Evolutionary conservation across 148 eudicot species (phyloP), one percentile per base, ranked within the genome.

Genomic region (Rhododendron henanense): DNA sequence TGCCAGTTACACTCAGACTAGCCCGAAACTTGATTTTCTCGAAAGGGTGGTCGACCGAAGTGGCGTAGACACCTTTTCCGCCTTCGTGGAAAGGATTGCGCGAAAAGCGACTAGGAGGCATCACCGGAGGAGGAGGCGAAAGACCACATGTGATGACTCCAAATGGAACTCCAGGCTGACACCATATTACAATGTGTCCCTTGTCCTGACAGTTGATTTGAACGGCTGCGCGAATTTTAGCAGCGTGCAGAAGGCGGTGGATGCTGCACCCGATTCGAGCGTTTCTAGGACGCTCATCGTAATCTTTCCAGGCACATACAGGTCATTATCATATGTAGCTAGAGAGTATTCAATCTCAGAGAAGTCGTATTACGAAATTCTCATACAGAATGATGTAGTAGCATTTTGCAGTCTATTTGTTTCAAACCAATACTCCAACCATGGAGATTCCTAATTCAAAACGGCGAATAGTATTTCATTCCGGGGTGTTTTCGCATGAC

Each of bases 221-320:
- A 86, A 90, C 41, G 95, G 97, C 39, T 95, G 97, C 44, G 95
- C 89, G 1, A 94, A 95, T 82, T 96, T 95, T 83, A 95, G 88
- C 77, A 96, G 93, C 50, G 83, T 95, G 71, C 99, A 96, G 80
- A 90, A 93, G 82, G 99, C 98, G n/a, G 90, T 96, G 2, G 94
- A 96, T 85, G 91, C 91, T 21, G 93, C 88, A 9, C 98, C 97
- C 31, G 90, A 93, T 90, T 85, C 25, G 57, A 92, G 93, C 86
- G 48, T 84, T 10, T 82, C 93, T 33, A 81, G 90, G 80, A 93
- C 93, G 25, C 95, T 95, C 79, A 94, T 96, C 76, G 75, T 93
- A 14, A 59, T 96, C 16, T 88, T 89, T 86, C 87, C 93, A 5
- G 99, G 97, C 88, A 88, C 90, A 61, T 96, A 95, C 90, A 95